Conservation (phyloP, 2,329 filamentous ascomycete genomes). For the Aureobasidium sp. region DNA sequence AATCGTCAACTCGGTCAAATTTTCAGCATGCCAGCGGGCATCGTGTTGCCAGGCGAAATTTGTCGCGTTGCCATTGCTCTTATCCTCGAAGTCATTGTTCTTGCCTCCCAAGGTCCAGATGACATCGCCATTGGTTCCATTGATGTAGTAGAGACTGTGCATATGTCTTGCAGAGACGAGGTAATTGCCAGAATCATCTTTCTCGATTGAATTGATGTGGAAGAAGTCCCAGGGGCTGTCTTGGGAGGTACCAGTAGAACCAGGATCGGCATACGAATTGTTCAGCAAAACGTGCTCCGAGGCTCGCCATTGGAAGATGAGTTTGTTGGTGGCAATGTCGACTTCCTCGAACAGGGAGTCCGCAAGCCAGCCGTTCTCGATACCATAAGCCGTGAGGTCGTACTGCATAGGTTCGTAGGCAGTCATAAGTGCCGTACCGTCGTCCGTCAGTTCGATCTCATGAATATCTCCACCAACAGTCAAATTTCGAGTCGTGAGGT, state of each 20-base stretch:
- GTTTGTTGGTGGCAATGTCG: constrained; percentile 30
- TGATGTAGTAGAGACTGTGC: constrained; percentile 36
- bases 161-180: constrained; percentile 39
- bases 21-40: constrained; percentile 32
- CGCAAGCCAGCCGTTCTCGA: constrained; percentile 31
- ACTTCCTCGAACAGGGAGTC: constrained; percentile 38
- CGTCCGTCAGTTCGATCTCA: constrained; percentile 33
- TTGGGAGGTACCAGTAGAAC: constrained; percentile 30
- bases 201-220: constrained; percentile 48
- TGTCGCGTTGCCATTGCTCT: constrained; percentile 34
- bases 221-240: constrained; percentile 33
- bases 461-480: constrained; percentile 33
- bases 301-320: constrained; percentile 34
- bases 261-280: constrained; percentile 24
- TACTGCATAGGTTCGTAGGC: constrained; percentile 30
- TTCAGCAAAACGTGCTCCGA: constrained; percentile 26
- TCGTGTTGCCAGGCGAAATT: constrained; percentile 46
- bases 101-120: constrained; percentile 45
- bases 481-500: constrained; percentile 24
- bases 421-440: constrained; percentile 35
- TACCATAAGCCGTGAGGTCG: constrained; percentile 20
- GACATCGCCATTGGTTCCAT: constrained; percentile 34
- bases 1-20: constrained; percentile 15
- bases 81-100: constrained; percentile 34
- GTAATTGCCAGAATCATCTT: constrained; percentile 39